Evolutionary conservation across 2,329 filamentous ascomycete genomes (phyloP).

Genomic region (Aureobasidium sp.): DNA sequence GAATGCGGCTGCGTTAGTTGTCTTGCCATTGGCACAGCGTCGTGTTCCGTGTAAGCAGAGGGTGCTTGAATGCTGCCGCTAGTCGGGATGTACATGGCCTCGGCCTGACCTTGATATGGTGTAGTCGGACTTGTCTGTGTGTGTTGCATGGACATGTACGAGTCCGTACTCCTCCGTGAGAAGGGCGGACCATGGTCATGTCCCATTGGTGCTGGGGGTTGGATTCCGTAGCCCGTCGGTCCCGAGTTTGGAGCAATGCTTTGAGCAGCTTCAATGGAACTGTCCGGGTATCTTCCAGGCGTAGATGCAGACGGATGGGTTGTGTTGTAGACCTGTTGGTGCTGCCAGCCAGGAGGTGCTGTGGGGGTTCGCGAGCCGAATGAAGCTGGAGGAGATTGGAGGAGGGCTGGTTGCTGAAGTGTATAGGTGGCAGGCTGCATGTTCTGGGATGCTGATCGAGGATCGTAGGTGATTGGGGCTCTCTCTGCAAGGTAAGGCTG

Average conservation of each 20-base stretch:
- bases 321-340: constrained; percentile 1
- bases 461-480: background rate
- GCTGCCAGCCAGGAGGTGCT: background rate
- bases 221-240: background rate
- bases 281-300: background rate
- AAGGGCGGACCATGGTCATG: background rate
- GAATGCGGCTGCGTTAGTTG: constrained; percentile 7
- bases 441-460: background rate
- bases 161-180: background rate
- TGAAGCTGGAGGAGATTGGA: background rate
- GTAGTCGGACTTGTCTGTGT: constrained; percentile 8
- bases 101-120: background rate
- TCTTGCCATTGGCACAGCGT: background rate
- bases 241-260: background rate
- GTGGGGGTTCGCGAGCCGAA: constrained; percentile 3
- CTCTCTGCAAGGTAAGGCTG: constrained; percentile 3
- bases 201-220: background rate
- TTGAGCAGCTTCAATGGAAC: background rate
- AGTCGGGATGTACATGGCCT: background rate
- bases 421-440: background rate
- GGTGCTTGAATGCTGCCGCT: background rate
- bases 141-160: background rate
- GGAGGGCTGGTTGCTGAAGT: background rate
- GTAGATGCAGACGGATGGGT: background rate
- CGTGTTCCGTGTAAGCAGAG: background rate